phyloP scores from a whole-genome alignment of 2,329 filamentous ascomycete genomes.

The Cladosporium austrohemisphaericum region DNA sequence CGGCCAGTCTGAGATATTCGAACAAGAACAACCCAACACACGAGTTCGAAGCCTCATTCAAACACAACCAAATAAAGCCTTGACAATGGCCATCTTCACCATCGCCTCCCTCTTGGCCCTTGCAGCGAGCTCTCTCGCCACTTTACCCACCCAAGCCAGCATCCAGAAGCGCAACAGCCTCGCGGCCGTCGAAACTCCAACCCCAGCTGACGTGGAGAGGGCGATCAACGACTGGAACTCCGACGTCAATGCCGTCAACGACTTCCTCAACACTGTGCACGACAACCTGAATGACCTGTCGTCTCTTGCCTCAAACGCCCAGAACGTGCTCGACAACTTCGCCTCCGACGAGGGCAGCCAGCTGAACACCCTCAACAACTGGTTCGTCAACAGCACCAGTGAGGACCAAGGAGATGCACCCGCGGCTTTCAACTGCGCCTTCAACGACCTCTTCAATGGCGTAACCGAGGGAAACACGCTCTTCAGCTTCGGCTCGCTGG shows the following conservation, averaged over 20 bases:
- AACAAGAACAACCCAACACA: no score
- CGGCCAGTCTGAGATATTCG: no score
- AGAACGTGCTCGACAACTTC: neutral
- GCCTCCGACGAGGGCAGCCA: conserved; percentile 21
- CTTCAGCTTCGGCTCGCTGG: conserved; percentile 19
- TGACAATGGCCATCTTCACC: neutral
- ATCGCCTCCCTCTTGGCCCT: neutral
- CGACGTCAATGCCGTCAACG: conserved; percentile 51
- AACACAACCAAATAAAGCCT: no score
- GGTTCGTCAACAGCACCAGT: neutral
- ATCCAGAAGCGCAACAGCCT: neutral
- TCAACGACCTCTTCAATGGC: conserved; percentile 8
- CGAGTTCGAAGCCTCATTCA: no score
- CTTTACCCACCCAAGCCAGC: neutral
- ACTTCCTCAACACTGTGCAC: conserved; percentile 52
- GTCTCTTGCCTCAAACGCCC: conserved; percentile 15
- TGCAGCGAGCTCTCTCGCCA: neutral
- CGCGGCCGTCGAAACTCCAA: neutral
- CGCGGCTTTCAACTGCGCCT: conserved; percentile 18
- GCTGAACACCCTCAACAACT: conserved; percentile 18
- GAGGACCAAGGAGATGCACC: conserved; percentile 2
- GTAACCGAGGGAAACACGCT: conserved; percentile 4
- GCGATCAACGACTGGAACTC: conserved; percentile 30
- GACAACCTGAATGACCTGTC: conserved; percentile 2
- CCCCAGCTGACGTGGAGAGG: conserved; percentile 9